Evolutionary conservation across 768 basidiomycete species (phyloP).

Genomic region (Terana coerulea): DNA sequence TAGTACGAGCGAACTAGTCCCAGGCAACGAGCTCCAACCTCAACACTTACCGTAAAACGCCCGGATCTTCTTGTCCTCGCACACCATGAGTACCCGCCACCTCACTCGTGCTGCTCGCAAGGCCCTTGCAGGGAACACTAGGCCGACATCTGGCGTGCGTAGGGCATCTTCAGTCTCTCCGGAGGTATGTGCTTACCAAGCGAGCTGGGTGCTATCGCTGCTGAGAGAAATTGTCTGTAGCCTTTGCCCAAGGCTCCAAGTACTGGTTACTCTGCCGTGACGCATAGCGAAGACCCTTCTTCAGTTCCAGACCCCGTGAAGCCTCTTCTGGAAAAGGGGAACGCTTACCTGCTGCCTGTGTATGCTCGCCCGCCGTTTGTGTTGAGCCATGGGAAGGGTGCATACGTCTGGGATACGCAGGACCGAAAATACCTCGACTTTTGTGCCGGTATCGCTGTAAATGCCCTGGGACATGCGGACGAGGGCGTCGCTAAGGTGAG

Average conservation of each 20-base stretch:
- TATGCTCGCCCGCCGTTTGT: slow-evolving; percentile 90
- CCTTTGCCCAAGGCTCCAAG: slow-evolving; percentile 22
- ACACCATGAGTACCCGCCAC: slow-evolving; percentile 2
- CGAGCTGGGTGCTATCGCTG: background rate
- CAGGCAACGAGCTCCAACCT: no score
- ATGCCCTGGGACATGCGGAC: slow-evolving; percentile 92
- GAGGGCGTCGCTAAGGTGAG: slow-evolving; percentile 70
- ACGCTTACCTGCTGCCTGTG: slow-evolving; percentile 73
- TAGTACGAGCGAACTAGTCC: no score
- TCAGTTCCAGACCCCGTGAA: slow-evolving; percentile 20
- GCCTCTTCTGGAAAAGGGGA: slow-evolving; percentile 25
- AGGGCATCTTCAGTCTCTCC: background rate
- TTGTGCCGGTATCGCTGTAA: slow-evolving; percentile 94
- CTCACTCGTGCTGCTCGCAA: background rate
- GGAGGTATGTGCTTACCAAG: background rate
- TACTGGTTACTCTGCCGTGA: slow-evolving; percentile 36
- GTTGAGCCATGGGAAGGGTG: slow-evolving; percentile 83
- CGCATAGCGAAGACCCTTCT: slow-evolving; percentile 31
- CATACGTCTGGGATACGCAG: slow-evolving; percentile 81
- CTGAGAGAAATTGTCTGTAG: no score
- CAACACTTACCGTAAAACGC: background rate
- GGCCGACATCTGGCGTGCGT: background rate
- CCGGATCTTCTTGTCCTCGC: background rate
- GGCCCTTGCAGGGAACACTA: background rate
- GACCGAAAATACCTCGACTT: slow-evolving; percentile 89